These are phyloP conservation scores for Mallotus nudiflorus DNA, from an alignment of 345 rosid genomes.

Conservation along the genomic window DNA sequence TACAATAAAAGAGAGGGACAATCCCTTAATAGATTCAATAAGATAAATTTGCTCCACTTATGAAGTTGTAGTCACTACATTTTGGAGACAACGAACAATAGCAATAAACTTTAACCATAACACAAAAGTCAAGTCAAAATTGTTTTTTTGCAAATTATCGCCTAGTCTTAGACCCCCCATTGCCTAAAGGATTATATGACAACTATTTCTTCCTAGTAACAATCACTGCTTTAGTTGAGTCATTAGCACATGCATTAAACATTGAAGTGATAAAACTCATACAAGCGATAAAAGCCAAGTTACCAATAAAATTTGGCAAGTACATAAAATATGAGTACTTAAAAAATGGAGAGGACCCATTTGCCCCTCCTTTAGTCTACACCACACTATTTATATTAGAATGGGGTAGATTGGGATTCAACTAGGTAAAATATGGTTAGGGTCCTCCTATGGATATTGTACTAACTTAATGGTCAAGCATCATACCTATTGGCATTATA, in stretches of 20 bases:
- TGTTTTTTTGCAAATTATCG: conserved; percentile 65
- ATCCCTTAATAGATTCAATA: no score
- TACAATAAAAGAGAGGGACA: no score
- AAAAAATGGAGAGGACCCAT: no score
- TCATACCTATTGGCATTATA: conserved; percentile 55
- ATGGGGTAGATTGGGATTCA: no score
- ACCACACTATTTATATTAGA: conserved; percentile 58
- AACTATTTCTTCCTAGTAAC: conserved; percentile 73
- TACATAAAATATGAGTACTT: no score
- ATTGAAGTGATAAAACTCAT: no score
- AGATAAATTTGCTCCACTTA: conserved; percentile 51
- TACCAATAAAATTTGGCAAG: no score
- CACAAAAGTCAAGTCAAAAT: conserved; percentile 42
- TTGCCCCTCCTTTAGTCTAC: conserved; percentile 47
- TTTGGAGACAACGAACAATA: conserved; percentile 49
- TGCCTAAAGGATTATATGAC: conserved; percentile 65
- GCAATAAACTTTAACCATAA: conserved; percentile 27
- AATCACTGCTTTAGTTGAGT: no score
- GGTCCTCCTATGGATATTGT: conserved; percentile 52
- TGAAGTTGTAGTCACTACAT: conserved; percentile 48
- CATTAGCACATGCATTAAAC: no score
- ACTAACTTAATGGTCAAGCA: conserved; percentile 63
- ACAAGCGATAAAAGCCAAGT: no score
- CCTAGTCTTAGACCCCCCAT: conserved; percentile 45
- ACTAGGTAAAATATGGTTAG: conserved; percentile 60